phyloP scores from a whole-genome alignment of 106 monocot genomes.

The Amphibolis antarctica region DNA sequence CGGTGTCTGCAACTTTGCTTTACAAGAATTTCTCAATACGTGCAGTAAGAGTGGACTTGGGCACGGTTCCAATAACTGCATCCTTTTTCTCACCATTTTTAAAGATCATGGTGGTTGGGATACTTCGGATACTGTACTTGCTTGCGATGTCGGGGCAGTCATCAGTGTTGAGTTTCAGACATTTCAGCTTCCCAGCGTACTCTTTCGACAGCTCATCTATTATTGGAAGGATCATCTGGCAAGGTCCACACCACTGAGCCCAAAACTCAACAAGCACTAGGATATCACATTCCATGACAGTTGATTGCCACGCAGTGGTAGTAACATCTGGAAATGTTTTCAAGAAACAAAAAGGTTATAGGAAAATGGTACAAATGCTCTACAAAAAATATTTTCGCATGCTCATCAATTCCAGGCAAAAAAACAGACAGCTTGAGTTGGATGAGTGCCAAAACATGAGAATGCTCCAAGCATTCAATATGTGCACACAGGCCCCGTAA shows the following conservation, averaged over 20 bases:
- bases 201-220: slow-evolving; percentile 30
- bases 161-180: slow-evolving; percentile 52
- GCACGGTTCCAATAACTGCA: slow-evolving; percentile 39
- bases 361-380: no score
- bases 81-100: slow-evolving; percentile 59
- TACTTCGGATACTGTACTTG: slow-evolving; percentile 48
- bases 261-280: slow-evolving; percentile 56
- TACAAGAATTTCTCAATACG: slow-evolving; percentile 31
- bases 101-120: slow-evolving; percentile 44
- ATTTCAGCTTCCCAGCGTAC: slow-evolving; percentile 34
- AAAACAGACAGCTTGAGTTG: no score
- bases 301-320: slow-evolving; percentile 28
- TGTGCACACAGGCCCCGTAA: no score
- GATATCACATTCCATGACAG: slow-evolving; percentile 22
- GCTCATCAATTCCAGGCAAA: no score
- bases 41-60: slow-evolving; percentile 21
- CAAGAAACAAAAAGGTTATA: no score
- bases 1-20: slow-evolving; percentile 1
- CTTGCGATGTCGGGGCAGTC: slow-evolving; percentile 37
- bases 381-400: no score
- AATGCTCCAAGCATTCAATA: no score
- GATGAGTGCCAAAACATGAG: no score
- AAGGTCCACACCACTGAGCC: slow-evolving; percentile 63
- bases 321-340: slow-evolving; percentile 39
- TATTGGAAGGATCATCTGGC: slow-evolving; percentile 33